Evolutionary conservation across 306 rosid genomes (phyloP), one percentile per base, ranked within the genome.

Genomic region (Phaseolus lunatus): DNA sequence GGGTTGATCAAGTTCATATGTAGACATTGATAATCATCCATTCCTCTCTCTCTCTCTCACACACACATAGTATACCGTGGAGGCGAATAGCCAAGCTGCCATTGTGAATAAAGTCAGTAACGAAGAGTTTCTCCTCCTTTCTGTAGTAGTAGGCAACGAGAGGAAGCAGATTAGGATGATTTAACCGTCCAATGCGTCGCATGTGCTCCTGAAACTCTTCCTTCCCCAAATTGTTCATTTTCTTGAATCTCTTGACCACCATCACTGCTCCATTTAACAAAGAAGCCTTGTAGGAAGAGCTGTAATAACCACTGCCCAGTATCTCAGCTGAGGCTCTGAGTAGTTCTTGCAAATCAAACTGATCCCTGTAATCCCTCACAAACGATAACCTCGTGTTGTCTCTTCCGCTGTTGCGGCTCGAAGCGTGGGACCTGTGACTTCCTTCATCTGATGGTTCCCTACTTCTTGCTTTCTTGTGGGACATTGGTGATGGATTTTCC

Each of bases 211-310:
- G 84, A 83, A 95, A 95, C 71, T 95, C 99, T 47, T 86, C 88
- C 73, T 33, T 88, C 0, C 86, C 90, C 7, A 91, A 87, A 68
- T 91, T 92, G 89, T 95, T 95, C 99, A 95, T 90, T 63, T 92
- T 90, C 82, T 87, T 90, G 68, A 87, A 91, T 77, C 97, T 88
- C 92, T 95, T 95, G 44, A 95, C 97, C 19, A 95, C 96, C 87
- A 90, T 85, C 12, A 54, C 49, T 3, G 88, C 70, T 5, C 97
- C 97, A 22, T n/a, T 78, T 31, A 44, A 0, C 79, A 95, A 5
- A 22, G 77, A 82, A 24, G 96, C 97, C 86, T 90, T 95, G 76
- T 95, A 95, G 35, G 97, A 88, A 47, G 97, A 92, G 41, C 97
- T 96, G 67, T 80, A 85, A 76, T 62, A 79, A 9, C 97, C 94